Percentiles rank a stretch among this genome's conserved stretches.
Evolutionary conservation across 192 early-diverging fungal species (phyloP).

Genomic region (Piromyces sp.): DNA sequence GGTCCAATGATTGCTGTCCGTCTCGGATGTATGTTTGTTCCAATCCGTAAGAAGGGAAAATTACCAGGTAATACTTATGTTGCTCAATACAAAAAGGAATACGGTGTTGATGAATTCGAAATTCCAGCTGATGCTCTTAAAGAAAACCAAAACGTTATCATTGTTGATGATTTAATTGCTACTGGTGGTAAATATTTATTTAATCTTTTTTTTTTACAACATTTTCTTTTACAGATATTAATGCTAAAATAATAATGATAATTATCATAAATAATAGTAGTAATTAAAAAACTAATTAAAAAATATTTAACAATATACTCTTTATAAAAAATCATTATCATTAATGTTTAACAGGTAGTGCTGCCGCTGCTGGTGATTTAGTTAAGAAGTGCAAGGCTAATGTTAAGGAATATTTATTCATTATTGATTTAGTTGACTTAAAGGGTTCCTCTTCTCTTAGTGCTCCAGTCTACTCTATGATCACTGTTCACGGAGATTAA

Average conservation of each 20-base stretch:
- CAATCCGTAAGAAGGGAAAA: conserved; percentile 92
- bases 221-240: too few relatives aligned
- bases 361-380: conserved; percentile 67
- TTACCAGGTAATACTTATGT: conserved; percentile 59
- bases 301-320: too few relatives aligned
- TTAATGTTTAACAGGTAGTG: conserved; percentile 15
- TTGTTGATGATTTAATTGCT: conserved; percentile 93
- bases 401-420: conserved; percentile 72
- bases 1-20: conserved; percentile 73
- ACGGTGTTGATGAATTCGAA: conserved; percentile 89
- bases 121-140: conserved; percentile 67
- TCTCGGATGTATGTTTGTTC: conserved; percentile 77
- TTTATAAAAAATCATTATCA: too few relatives aligned
- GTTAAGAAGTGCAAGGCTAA: conserved; percentile 53
- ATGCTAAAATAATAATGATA: too few relatives aligned
- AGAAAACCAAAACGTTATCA: conserved; percentile 65
- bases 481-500: conserved; percentile 15
- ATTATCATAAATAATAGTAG: too few relatives aligned
- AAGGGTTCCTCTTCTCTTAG: conserved; percentile 60
- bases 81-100: conserved; percentile 82
- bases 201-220: too few relatives aligned
- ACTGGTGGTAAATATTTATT: conserved; percentile 40
- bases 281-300: too few relatives aligned
- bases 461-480: conserved; percentile 73
- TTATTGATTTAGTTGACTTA: conserved; percentile 75